Evolutionary conservation across 495 filamentous ascomycete genomes (phyloP), one percentile per base, ranked within the genome.

Genomic region (Platismatia glauca): DNA sequence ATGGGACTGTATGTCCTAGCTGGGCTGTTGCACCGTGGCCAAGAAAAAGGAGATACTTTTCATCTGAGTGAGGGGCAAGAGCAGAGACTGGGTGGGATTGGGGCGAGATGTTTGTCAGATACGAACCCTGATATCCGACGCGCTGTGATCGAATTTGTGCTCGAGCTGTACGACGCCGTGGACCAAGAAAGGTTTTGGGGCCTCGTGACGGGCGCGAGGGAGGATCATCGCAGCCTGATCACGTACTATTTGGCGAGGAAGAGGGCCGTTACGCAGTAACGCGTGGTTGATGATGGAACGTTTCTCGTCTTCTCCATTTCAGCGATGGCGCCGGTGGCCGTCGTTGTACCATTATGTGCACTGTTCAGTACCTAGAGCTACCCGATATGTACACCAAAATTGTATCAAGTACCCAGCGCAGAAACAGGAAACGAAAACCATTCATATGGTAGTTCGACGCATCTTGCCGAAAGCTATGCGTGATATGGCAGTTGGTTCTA

Each of bases 191-290:
- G 75, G 50, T 89, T 90, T 70, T 89, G 88, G 80, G 77, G 81
- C 41, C 75, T 82, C 34, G 72, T 90, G 55, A 84, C 79, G 62
- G 78, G 78, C 4, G 78, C 87, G 38, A 81, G 77, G 61, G 85
- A 87, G 41, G 85, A 85, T 50, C 83, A 86, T 7, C 86, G 87
- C 69, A 90, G 86, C 63, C 69, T 93, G 62, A 83, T 93, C 64
- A 88, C 86, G n/a, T 93, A 93, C 70, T 93, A 90, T 74, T 85
- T 91, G 69, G 86, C 86, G 22, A 89, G 84, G 73, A 63, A 63
- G 34, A 63, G 61, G 61, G 61, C 61, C 50, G 55, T 39, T 33
- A n/a, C 18, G n/a, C 55, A 63, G 46, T 58, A 63, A 63, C n/a
- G 57, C 29, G 6, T 53, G 50, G 15, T 33, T 33, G 50, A 53